Conservation (phyloP, 2,329 filamentous ascomycete species). For the Purpureocillium lavendulum region DNA sequence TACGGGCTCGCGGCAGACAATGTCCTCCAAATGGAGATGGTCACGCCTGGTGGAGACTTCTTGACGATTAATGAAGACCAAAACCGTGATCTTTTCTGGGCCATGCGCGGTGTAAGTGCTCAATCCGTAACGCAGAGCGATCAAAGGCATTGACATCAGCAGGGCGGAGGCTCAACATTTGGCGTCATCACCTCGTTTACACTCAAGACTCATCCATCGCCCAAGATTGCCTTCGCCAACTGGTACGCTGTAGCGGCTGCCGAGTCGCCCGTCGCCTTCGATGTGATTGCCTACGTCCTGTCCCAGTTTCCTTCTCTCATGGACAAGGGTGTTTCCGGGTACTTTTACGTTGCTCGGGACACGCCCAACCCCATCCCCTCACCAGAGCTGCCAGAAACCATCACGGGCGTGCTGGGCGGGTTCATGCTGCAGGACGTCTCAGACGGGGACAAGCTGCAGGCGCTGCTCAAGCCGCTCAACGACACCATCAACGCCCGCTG, state of each 20-base stretch:
- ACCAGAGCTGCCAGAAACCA: constrained; percentile 18
- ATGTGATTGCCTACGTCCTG: constrained; percentile 38
- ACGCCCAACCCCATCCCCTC: constrained; percentile 28
- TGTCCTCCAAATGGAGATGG: constrained; percentile 48
- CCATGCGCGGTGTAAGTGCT: constrained; percentile 43
- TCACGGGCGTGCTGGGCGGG: constrained; percentile 24
- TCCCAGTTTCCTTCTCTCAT: constrained; percentile 36
- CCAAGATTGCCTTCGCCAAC: constrained; percentile 17
- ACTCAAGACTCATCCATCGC: constrained; percentile 39
- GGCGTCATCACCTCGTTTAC: constrained; percentile 52
- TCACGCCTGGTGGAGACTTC: constrained; percentile 42
- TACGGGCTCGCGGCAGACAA: constrained; percentile 55
- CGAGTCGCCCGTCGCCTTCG: constrained; percentile 30
- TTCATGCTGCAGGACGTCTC: constrained; percentile 27
- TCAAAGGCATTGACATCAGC: neutral
- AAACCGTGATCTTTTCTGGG: constrained; percentile 55
- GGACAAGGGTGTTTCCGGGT: constrained; percentile 43
- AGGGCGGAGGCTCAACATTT: constrained; percentile 53
- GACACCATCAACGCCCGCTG: constrained; percentile 28
- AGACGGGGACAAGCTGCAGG: constrained; percentile 14
- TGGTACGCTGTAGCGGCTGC: constrained; percentile 14
- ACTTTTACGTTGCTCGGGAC: constrained; percentile 27
- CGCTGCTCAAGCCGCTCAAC: constrained; percentile 25
- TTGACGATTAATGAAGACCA: constrained; percentile 42
- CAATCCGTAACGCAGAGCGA: neutral